Conservation (phyloP, 1,139 yeast species). For the Lodderomyces elongisporus region DNA sequence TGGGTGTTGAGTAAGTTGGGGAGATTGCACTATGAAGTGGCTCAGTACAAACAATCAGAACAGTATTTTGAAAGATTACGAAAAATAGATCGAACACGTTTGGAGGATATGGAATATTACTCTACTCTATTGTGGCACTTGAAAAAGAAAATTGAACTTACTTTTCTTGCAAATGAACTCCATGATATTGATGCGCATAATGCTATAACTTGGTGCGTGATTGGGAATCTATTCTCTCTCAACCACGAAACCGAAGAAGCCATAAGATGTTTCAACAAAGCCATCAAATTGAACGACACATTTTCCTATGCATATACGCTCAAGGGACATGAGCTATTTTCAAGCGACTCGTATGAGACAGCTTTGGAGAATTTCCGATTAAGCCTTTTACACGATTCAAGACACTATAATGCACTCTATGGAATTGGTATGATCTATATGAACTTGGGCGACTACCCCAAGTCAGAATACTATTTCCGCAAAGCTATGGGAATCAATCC, state of each 20-base stretch:
- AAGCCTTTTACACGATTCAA: constrained; percentile 70
- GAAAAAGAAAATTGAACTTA: constrained; percentile 74
- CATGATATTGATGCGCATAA: constrained; percentile 59
- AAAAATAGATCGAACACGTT: constrained; percentile 68
- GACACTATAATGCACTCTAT: constrained; percentile 92
- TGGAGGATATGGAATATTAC: constrained; percentile 85
- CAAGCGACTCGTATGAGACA: constrained; percentile 85
- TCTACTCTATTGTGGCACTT: constrained; percentile 93
- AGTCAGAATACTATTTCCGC: constrained; percentile 83
- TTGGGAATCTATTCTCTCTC: constrained; percentile 85
- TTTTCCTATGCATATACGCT: constrained; percentile 89
- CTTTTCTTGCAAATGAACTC: constrained; percentile 77
- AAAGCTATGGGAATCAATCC: constrained; percentile 89
- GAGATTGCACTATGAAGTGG: constrained; percentile 78
- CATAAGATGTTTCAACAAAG: constrained; percentile 77
- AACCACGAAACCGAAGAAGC: constrained; percentile 89
- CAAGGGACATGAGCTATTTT: constrained; percentile 88
- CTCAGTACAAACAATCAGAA: constrained; percentile 76
- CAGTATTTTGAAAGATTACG: constrained; percentile 60
- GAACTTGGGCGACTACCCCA: constrained; percentile 76
- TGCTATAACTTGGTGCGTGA: constrained; percentile 88
- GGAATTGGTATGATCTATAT: constrained; percentile 95
- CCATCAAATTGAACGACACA: constrained; percentile 62
- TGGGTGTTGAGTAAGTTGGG: constrained; percentile 85
- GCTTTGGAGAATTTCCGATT: constrained; percentile 81